A percentile compares a stretch with the other conserved stretches of the same genome.
phyloP scores from a whole-genome alignment of 2,329 filamentous ascomycete genomes.

The Trichoderma hamatum region DNA sequence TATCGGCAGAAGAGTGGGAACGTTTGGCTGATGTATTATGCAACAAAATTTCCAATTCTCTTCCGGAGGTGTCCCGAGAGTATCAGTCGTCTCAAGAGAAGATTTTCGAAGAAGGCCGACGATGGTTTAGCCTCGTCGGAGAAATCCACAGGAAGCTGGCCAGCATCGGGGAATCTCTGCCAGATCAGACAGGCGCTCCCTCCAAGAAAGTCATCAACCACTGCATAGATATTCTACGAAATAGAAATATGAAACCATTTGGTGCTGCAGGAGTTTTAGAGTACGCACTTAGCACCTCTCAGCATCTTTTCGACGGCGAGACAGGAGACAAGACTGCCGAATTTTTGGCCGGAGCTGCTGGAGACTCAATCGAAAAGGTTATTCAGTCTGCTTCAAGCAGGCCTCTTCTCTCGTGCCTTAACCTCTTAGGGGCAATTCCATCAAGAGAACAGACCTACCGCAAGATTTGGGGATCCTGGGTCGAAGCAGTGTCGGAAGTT shows the following conservation, averaged over 20 bases:
- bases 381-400: slow-evolving; percentile 69
- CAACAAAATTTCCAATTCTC: slow-evolving; percentile 69
- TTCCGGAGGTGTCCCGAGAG: slow-evolving; percentile 80
- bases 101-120: slow-evolving; percentile 66
- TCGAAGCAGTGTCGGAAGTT: slow-evolving; percentile 46
- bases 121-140: slow-evolving; percentile 66
- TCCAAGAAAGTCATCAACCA: slow-evolving; percentile 40
- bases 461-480: slow-evolving; percentile 50
- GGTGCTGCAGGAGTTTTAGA: slow-evolving; percentile 55
- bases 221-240: slow-evolving; percentile 49
- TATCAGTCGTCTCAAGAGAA: slow-evolving; percentile 71
- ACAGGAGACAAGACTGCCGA: slow-evolving; percentile 44
- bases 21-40: slow-evolving; percentile 64
- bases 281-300: slow-evolving; percentile 43
- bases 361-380: slow-evolving; percentile 59
- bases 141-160: slow-evolving; percentile 46
- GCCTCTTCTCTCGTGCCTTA: slow-evolving; percentile 67
- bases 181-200: slow-evolving; percentile 38
- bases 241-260: slow-evolving; percentile 60
- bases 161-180: slow-evolving; percentile 28
- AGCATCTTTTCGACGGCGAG: slow-evolving; percentile 46
- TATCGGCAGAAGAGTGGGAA: slow-evolving; percentile 64
- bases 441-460: slow-evolving; percentile 44
- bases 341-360: slow-evolving; percentile 54
- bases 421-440: slow-evolving; percentile 53